A percentile compares a stretch with the other conserved stretches of the same genome.
Evolutionary conservation across 306 rosid genomes (phyloP).

Genomic region (Sechiopsis laciniata): DNA sequence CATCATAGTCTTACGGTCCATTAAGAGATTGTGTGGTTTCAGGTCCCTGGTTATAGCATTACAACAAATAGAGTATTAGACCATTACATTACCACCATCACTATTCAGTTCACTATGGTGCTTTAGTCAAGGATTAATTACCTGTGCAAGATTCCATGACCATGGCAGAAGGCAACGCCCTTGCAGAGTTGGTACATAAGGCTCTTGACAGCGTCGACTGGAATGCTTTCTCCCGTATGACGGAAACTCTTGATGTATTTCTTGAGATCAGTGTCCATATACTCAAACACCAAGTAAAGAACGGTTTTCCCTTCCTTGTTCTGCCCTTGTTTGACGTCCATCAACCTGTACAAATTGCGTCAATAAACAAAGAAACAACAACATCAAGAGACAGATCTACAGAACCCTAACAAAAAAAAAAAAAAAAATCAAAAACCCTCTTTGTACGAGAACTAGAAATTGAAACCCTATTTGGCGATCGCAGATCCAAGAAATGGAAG

Average conservation of each 20-base stretch:
- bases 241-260: constrained; percentile 68
- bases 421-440: too few relatives aligned
- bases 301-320: constrained; percentile 90
- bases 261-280: constrained; percentile 87
- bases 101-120: not conserved
- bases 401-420: too few relatives aligned
- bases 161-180: constrained; percentile 96
- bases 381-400: constrained; percentile 1
- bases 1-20: constrained; percentile 73
- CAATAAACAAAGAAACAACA: not conserved
- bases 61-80: not conserved
- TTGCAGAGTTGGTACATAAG: constrained; percentile 93
- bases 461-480: not conserved
- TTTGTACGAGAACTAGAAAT: not conserved
- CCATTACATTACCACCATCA: not conserved
- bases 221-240: constrained; percentile 48
- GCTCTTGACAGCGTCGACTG: constrained; percentile 49
- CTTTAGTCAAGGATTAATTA: not conserved
- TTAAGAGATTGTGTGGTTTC: constrained; percentile 90
- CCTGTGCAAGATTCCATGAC: constrained; percentile 94
- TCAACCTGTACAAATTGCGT: constrained; percentile 34
- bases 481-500: not conserved
- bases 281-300: constrained; percentile 83
- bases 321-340: constrained; percentile 90
- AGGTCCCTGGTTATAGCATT: constrained; percentile 45